Conservation (phyloP, 306 rosid genomes). For the Lagenaria siceraria region DNA sequence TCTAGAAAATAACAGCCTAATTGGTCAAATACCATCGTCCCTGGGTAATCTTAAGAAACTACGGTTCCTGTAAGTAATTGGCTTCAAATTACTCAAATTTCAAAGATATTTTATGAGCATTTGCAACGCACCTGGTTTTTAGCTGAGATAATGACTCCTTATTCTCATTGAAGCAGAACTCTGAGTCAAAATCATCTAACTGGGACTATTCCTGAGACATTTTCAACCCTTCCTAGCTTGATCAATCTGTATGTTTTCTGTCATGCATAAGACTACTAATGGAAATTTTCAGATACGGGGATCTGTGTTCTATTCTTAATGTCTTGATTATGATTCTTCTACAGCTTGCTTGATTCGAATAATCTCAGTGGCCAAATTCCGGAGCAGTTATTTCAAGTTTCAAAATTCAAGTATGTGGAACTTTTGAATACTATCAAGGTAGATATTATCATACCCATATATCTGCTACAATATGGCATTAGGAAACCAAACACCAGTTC, state of each 20-base stretch:
- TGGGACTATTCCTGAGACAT: conserved; percentile 74
- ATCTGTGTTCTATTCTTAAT: conserved; percentile 18
- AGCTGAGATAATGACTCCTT: conserved; percentile 11
- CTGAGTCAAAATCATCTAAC: conserved; percentile 65
- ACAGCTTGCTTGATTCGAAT: conserved; percentile 75
- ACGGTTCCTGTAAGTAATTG: conserved; percentile 73
- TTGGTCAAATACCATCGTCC: conserved; percentile 72
- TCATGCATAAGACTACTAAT: not conserved
- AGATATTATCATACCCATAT: not conserved
- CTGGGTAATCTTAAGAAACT: conserved; percentile 67
- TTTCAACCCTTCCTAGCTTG: conserved; percentile 47
- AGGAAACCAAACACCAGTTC: not conserved
- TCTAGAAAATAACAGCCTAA: conserved; percentile 58
- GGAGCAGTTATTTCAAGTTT: conserved; percentile 30
- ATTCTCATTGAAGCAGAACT: conserved; percentile 46
- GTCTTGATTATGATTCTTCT: conserved; percentile 22
- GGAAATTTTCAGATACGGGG: conserved; percentile 25
- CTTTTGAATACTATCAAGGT: not conserved
- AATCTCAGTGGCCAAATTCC: conserved; percentile 72
- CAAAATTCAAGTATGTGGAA: conserved; percentile 69
- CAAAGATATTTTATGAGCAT: not conserved
- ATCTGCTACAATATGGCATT: not conserved
- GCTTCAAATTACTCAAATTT: conserved; percentile 25
- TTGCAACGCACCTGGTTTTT: conserved; percentile 7
- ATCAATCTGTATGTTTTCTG: conserved; percentile 49